A percentile compares a stretch with the other conserved stretches of the same genome.
phyloP scores from a whole-genome alignment of 331 rosid species.

The Acacia pycnantha region DNA sequence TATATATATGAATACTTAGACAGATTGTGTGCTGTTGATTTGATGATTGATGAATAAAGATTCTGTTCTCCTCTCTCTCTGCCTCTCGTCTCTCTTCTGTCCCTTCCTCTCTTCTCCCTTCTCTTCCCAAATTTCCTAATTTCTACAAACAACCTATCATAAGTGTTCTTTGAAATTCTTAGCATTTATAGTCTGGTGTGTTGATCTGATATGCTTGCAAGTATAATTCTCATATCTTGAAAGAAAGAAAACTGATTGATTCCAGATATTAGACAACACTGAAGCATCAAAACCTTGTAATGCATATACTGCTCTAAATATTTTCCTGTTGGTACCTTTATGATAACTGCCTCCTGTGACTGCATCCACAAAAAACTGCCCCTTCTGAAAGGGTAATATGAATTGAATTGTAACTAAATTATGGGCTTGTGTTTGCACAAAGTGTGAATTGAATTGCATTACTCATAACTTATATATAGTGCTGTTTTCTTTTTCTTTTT shows the following conservation, averaged over 20 bases:
- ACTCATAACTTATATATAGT: not conserved
- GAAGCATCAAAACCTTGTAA: not conserved
- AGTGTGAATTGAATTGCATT: not conserved
- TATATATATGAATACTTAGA: too few species aligned
- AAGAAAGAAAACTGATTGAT: constrained; percentile 1
- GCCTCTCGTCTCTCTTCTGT: too few species aligned
- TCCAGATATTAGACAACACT: not conserved
- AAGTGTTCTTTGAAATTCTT: constrained; percentile 15
- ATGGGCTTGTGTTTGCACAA: not conserved
- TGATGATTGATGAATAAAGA: too few species aligned
- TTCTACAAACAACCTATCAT: too few species aligned
- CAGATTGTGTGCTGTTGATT: too few species aligned
- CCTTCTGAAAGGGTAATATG: not conserved
- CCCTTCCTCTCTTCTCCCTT: too few species aligned
- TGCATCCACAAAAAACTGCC: not conserved
- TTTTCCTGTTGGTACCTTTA: not conserved
- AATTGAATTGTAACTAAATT: constrained; percentile 15
- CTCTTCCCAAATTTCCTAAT: too few species aligned
- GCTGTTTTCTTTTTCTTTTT: not conserved
- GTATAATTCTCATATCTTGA: constrained; percentile 1
- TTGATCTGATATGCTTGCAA: not conserved
- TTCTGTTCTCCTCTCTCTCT: too few species aligned
- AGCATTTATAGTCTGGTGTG: not conserved
- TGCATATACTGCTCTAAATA: not conserved
- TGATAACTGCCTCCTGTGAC: constrained; percentile 6